phyloP scores from a whole-genome alignment of 331 rosid genomes.

The Phaseolus coccineus region DNA sequence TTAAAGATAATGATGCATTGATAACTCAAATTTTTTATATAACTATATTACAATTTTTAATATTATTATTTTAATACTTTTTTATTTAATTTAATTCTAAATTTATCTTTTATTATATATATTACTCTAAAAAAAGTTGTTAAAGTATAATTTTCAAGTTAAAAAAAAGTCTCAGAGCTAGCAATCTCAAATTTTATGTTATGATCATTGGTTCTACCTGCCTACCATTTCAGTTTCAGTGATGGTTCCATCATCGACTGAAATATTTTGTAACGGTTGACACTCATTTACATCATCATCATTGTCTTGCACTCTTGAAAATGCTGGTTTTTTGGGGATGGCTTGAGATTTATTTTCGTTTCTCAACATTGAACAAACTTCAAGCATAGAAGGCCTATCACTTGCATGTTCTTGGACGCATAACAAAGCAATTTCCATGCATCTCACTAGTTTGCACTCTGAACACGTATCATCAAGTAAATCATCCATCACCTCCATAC shows the following conservation, averaged over 20 bases:
- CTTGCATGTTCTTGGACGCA: slow-evolving; percentile 25
- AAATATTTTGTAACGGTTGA: background rate
- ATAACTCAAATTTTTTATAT: no score
- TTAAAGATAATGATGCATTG: no score
- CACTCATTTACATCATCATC: background rate
- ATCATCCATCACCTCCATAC: slow-evolving; percentile 42
- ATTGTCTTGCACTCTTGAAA: slow-evolving; percentile 30
- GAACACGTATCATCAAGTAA: slow-evolving; percentile 46
- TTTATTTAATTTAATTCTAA: no score
- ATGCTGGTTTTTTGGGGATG: slow-evolving; percentile 43
- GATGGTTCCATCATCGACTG: slow-evolving; percentile 4
- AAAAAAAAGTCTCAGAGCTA: no score
- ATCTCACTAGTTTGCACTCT: slow-evolving; percentile 40
- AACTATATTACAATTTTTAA: no score
- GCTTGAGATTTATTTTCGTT: slow-evolving; percentile 1
- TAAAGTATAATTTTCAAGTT: no score
- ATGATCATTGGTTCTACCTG: background rate
- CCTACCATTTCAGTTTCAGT: background rate
- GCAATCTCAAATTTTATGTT: background rate
- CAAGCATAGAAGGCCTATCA: slow-evolving; percentile 26
- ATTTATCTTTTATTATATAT: no score
- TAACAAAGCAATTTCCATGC: slow-evolving; percentile 38
- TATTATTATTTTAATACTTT: no score
- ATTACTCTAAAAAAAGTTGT: no score
- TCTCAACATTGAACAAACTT: slow-evolving; percentile 22